Conservation (phyloP, 768 basidiomycete species). For the Sutorius australiensis region DNA sequence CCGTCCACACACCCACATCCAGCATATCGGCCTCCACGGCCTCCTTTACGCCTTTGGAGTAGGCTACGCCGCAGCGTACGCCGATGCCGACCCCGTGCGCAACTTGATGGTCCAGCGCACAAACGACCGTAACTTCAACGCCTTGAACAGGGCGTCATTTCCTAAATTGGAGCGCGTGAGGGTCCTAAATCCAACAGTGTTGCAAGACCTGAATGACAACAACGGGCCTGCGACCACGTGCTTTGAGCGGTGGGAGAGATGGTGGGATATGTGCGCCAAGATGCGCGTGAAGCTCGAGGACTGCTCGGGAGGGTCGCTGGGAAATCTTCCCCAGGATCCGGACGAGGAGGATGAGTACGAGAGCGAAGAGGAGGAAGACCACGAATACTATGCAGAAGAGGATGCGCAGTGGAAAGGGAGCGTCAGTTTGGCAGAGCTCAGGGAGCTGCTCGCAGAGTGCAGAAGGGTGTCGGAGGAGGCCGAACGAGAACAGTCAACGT, state of each 20-base stretch:
- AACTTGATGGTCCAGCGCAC: constrained; percentile 45
- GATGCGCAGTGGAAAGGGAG: constrained; percentile 29
- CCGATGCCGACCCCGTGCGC: constrained; percentile 40
- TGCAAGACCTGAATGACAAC: constrained; percentile 54
- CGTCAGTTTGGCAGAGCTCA: constrained; percentile 41
- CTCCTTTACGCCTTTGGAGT: constrained; percentile 67
- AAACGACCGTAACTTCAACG: constrained; percentile 65
- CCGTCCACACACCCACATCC: constrained; percentile 54
- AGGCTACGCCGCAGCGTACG: constrained; percentile 45
- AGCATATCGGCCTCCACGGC: constrained; percentile 65
- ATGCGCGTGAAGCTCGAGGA: constrained; percentile 65
- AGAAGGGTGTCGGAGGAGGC: constrained; percentile 39
- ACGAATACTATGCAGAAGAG: constrained; percentile 32
- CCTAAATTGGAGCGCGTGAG: constrained; percentile 59
- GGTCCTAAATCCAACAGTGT: constrained; percentile 50
- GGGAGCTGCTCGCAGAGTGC: constrained; percentile 56
- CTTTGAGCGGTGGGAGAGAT: constrained; percentile 59
- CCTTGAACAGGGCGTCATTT: constrained; percentile 50
- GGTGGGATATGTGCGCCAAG: constrained; percentile 54
- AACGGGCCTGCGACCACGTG: constrained; percentile 43
- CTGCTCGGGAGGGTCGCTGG: constrained; percentile 65
- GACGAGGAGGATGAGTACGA: constrained; percentile 33
- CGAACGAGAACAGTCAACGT: constrained; percentile 27
- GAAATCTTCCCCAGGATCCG: constrained; percentile 35
- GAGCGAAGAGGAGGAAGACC: constrained; percentile 32